A percentile compares a stretch with the other conserved stretches of the same genome.
Evolutionary conservation across 2,329 filamentous ascomycete species (phyloP).

Genomic region (Coleophoma eucalyptorum): DNA sequence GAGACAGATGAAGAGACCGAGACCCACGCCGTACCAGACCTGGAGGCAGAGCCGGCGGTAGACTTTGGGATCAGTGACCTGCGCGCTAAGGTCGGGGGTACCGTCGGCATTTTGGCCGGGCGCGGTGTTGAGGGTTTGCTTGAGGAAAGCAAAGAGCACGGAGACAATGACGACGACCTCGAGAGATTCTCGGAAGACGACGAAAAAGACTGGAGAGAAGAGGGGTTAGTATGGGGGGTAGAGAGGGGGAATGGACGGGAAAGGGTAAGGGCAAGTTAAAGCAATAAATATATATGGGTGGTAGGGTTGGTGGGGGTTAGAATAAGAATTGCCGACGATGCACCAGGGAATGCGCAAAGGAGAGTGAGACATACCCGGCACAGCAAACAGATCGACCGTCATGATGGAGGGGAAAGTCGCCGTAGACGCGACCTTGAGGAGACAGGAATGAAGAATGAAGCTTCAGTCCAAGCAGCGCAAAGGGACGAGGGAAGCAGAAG

Average conservation of each 20-base stretch:
- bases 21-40: slow-evolving; percentile 57
- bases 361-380: slow-evolving; percentile 57
- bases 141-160: slow-evolving; percentile 74
- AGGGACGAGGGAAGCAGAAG: no score
- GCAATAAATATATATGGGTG: no score
- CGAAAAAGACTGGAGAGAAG: slow-evolving; percentile 64
- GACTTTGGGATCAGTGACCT: slow-evolving; percentile 49
- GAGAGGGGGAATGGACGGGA: no score
- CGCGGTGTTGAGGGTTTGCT: slow-evolving; percentile 60
- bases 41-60: slow-evolving; percentile 63
- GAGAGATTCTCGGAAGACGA: slow-evolving; percentile 77
- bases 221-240: no score
- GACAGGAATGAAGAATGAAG: background rate
- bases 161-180: slow-evolving; percentile 82
- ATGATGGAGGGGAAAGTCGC: slow-evolving; percentile 27
- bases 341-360: slow-evolving; percentile 3
- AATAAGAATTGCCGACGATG: no score
- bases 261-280: no score
- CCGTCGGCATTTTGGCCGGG: no score
- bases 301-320: background rate
- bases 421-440: background rate
- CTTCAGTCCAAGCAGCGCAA: no score
- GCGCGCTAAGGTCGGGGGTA: slow-evolving; percentile 31
- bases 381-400: slow-evolving; percentile 57
- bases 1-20: slow-evolving; percentile 49